Base-by-base conservation (phyloP, 2,329 filamentous ascomycete species). In the Colletotrichum cereale region DNA sequence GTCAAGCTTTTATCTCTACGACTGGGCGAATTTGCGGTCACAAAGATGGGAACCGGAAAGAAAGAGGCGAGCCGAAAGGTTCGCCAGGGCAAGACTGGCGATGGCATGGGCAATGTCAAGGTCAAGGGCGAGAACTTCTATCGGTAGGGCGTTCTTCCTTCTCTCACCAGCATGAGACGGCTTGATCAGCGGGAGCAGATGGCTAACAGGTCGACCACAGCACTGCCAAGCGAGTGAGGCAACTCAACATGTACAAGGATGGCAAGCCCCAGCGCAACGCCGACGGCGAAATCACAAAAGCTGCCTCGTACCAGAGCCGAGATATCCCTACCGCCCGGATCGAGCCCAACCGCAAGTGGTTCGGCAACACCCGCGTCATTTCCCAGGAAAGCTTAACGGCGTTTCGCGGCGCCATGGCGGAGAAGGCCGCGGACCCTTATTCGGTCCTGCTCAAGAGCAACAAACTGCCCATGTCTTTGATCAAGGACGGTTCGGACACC, bases 51-150 rank as follows among this genome's bases (percentile, higher is more conserved):
- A 84, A 92, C 91, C 78, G 92, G 90, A 78, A 98, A 98, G 88
- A 98, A 98, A 84, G 96, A 98, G 84, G 91, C 90, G 75, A 89
- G 86, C 81, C 91, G 96, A 84, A 92, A 93, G 81, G 88, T 88
- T 85, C 93, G 95, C 82, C 91, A 98, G 88, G 94, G 94, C 76
- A 96, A 95, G 85, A 89, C 89, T 61, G 89, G 89, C 75, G 92
- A 96, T 90, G 94, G 94, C 81, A 94, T 97, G 90, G 91, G 85
- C 78, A 98, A 98, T 85, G 93, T 98, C 79, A 94, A 92, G 78
- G 87, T 91, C 77, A 99, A 99, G 86, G 96, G 96, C 84, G 96
- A 98, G 87, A 98, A 98, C 86, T 99, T 98, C 86, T 98, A 98
- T 86, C 91, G 93, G 88, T 92, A 85, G 75, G 86, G 3, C 21